These are phyloP conservation scores for Starmerella apis DNA, from an alignment of 805 yeast species.

Conservation along the genomic window DNA sequence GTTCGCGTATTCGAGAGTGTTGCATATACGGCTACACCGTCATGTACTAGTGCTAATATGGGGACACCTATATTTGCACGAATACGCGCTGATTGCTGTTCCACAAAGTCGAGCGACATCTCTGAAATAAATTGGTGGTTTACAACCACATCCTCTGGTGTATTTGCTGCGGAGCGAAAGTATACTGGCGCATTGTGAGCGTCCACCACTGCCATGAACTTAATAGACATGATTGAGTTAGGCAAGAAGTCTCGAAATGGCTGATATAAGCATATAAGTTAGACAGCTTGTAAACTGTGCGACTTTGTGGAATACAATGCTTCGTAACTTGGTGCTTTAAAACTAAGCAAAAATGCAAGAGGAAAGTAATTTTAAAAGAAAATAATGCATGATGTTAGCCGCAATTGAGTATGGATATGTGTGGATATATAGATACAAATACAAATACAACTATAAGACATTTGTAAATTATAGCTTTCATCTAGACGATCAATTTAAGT, in stretches of 20 bases:
- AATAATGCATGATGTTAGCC: too few relatives aligned
- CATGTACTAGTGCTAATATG: slow-evolving; percentile 29
- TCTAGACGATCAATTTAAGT: too few relatives aligned
- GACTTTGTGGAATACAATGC: too few relatives aligned
- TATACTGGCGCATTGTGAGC: slow-evolving; percentile 16
- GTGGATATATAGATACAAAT: too few relatives aligned
- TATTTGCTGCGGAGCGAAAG: slow-evolving; percentile 15
- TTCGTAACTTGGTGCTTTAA: too few relatives aligned
- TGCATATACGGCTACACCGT: slow-evolving; percentile 33
- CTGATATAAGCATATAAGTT: neutral
- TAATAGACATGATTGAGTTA: slow-evolving; percentile 12
- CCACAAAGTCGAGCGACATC: slow-evolving; percentile 33
- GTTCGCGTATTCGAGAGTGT: slow-evolving; percentile 30
- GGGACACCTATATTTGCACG: slow-evolving; percentile 20
- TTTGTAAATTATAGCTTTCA: too few relatives aligned
- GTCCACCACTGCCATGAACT: slow-evolving; percentile 22
- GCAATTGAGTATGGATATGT: too few relatives aligned
- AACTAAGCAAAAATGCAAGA: too few relatives aligned
- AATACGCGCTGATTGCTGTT: slow-evolving; percentile 20
- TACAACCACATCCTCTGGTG: slow-evolving; percentile 10
- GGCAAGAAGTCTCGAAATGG: neutral
- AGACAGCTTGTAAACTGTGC: too few relatives aligned
- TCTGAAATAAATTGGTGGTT: slow-evolving; percentile 32
- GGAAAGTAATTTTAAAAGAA: too few relatives aligned
- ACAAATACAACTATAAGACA: too few relatives aligned